Percentiles rank a stretch among this genome's conserved stretches.
Conservation (phyloP, 768 basidiomycete genomes). For the Boletus sp. region DNA sequence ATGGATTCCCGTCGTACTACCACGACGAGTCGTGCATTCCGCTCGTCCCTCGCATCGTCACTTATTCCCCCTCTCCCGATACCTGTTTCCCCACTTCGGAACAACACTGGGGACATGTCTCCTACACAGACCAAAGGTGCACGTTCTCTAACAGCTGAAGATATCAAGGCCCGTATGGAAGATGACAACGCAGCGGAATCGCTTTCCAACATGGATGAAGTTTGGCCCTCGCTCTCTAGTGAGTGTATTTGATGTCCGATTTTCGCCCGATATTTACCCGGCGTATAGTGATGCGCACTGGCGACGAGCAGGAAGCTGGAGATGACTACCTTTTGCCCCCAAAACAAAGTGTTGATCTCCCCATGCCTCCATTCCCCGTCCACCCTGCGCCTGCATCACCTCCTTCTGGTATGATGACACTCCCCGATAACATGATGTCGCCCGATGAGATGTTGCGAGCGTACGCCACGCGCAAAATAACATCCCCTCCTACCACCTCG, state of each 20-base stretch:
- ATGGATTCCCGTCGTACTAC: constrained; percentile 42
- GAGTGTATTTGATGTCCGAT: constrained; percentile 24
- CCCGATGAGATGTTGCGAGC: constrained; percentile 79
- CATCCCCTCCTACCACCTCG: constrained; percentile 32
- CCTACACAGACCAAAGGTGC: constrained; percentile 45
- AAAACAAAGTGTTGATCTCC: constrained; percentile 22
- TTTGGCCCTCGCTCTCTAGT: constrained; percentile 70
- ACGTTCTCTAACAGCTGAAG: constrained; percentile 50
- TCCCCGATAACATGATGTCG: constrained; percentile 44
- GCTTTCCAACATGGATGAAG: constrained; percentile 48
- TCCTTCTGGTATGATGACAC: constrained; percentile 36
- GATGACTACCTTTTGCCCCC: constrained; percentile 48
- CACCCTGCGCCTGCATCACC: constrained; percentile 34
- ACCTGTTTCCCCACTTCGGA: constrained; percentile 9
- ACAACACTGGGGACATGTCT: constrained; percentile 34
- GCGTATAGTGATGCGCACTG: constrained; percentile 69
- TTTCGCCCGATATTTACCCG: constrained; percentile 5
- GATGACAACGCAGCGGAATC: constrained; percentile 30
- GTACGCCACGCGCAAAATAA: constrained; percentile 51
- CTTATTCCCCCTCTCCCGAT: constrained; percentile 41
- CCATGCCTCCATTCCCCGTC: constrained; percentile 33
- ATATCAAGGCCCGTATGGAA: constrained; percentile 54
- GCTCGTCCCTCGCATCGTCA: constrained; percentile 40
- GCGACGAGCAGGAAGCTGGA: constrained; percentile 28
- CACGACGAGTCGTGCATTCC: constrained; percentile 42